phyloP scores from a whole-genome alignment of 2,329 filamentous ascomycete genomes.

The Neopestalotiopsis rosae region DNA sequence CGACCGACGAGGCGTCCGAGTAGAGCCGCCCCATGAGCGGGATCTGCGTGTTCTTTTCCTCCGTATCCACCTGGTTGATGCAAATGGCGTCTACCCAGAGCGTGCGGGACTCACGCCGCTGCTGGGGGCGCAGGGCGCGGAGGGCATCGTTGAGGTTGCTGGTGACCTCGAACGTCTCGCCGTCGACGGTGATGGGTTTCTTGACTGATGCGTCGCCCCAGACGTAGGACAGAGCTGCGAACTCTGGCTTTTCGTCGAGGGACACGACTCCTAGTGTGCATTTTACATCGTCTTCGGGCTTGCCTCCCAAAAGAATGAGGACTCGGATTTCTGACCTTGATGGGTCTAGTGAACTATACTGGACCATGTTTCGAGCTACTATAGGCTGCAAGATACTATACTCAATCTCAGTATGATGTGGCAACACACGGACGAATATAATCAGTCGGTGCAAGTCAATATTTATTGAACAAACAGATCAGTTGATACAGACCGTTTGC shows the following conservation, averaged over 20 bases:
- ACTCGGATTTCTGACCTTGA: constrained; percentile 21
- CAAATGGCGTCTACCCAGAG: constrained; percentile 28
- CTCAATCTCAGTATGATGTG: no score
- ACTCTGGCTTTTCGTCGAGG: constrained; percentile 19
- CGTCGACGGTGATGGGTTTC: constrained; percentile 22
- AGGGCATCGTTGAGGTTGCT: constrained; percentile 21
- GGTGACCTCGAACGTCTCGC: constrained; percentile 23
- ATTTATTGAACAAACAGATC: no score
- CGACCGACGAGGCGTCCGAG: not conserved
- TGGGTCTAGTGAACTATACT: not conserved
- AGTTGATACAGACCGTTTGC: no score
- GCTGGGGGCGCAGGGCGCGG: constrained; percentile 17
- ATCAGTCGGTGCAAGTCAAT: no score
- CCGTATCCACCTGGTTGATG: constrained; percentile 24
- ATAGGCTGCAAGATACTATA: not conserved
- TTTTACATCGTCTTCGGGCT: constrained; percentile 22
- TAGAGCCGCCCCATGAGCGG: constrained; percentile 19
- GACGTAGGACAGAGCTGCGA: constrained; percentile 27
- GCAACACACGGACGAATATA: no score
- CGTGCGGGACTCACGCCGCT: constrained; percentile 21
- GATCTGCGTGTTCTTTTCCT: constrained; percentile 22
- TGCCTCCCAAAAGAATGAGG: constrained; percentile 20
- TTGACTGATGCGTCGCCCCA: constrained; percentile 26
- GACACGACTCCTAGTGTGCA: constrained; percentile 23
- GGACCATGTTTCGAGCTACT: not conserved